These are phyloP conservation scores for Syncephalastrum monosporum DNA, from an alignment of 371 early-diverging fungal genomes.

Conservation along the genomic window DNA sequence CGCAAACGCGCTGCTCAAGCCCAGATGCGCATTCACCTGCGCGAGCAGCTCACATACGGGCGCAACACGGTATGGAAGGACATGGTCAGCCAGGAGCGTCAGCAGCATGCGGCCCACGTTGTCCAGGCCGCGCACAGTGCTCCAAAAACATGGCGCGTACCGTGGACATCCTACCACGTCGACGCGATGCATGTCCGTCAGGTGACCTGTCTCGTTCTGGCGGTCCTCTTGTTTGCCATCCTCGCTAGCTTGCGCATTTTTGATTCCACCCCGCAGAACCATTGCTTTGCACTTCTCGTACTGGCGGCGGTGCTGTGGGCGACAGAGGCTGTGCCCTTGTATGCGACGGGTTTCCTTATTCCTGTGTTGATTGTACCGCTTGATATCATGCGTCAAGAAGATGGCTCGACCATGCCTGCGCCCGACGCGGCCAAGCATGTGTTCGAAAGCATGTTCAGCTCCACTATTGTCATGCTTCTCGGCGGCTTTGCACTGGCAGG, in stretches of 20 bases:
- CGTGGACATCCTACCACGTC: conserved; percentile 9
- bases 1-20: conserved; percentile 47
- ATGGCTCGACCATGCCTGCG: conserved; percentile 56
- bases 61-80: conserved; percentile 82
- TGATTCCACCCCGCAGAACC: conserved; percentile 48
- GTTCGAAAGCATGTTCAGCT: conserved; percentile 90
- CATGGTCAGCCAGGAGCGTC: conserved; percentile 71
- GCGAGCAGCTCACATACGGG: conserved; percentile 72
- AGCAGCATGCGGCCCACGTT: conserved; percentile 40
- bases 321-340: conserved; percentile 74
- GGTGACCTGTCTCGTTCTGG: conserved; percentile 19
- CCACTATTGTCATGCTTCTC: conserved; percentile 92
- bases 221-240: conserved; percentile 53
- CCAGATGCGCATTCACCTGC: conserved; percentile 60
- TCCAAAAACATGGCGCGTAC: conserved; percentile 23
- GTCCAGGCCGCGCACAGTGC: conserved; percentile 18
- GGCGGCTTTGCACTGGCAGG: conserved; percentile 95
- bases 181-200: conserved; percentile 9
- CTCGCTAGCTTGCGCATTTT: conserved; percentile 56
- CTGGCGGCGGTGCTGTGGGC: conserved; percentile 67
- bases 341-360: conserved; percentile 72
- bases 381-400: conserved; percentile 56
- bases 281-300: conserved; percentile 61
- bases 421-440: conserved; percentile 81
- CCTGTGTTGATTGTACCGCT: conserved; percentile 73